Percentiles rank a stretch among this genome's conserved stretches.
These are phyloP conservation scores for Botrytis deweyae DNA, from an alignment of 2,329 filamentous ascomycete species.

Conservation along the genomic window DNA sequence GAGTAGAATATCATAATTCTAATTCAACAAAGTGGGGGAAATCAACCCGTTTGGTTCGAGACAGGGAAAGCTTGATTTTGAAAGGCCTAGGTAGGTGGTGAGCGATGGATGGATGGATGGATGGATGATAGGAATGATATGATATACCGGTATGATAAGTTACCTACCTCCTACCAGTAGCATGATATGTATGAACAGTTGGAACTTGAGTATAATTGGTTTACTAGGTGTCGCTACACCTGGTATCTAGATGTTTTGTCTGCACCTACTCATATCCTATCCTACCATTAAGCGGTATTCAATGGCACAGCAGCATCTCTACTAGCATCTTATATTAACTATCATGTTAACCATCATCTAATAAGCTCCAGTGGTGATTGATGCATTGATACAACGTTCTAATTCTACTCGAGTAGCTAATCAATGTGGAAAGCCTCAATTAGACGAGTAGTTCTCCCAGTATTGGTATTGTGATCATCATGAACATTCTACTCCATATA, in stretches of 20 bases:
- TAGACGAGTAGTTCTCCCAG: neutral
- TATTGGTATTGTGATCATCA: neutral
- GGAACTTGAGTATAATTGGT: neutral
- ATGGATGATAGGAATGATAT: neutral
- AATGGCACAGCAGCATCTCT: neutral
- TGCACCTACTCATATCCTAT: neutral
- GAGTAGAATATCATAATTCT: neutral
- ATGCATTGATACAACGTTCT: neutral
- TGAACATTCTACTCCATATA: neutral
- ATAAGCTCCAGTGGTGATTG: neutral
- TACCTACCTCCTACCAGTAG: no score
- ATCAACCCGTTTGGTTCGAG: neutral
- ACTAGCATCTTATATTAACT: neutral
- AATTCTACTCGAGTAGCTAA: neutral
- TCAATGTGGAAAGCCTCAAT: neutral
- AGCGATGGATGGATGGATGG: neutral
- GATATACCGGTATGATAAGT: neutral
- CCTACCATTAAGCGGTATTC: neutral
- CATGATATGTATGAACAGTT: neutral
- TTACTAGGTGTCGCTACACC: no score
- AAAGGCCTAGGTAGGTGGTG: neutral
- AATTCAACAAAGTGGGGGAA: constrained; percentile 12
- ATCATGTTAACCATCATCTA: neutral
- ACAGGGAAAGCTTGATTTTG: neutral
- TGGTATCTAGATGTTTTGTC: neutral